phyloP scores from a whole-genome alignment of 495 filamentous ascomycete genomes.

The Penicillium lagena region DNA sequence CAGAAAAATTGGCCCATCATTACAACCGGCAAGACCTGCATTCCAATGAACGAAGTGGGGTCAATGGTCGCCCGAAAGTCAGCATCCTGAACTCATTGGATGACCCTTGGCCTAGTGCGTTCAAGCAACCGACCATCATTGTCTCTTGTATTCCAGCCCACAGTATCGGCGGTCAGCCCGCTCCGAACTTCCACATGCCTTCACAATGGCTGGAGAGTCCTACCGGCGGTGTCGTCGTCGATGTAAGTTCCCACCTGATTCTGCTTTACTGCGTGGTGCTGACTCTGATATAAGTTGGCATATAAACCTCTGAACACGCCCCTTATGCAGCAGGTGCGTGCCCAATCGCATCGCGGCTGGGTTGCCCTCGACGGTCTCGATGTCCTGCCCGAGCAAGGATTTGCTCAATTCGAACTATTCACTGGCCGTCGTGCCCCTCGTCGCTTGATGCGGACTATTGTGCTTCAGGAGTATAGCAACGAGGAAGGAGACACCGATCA shows the following conservation, averaged over 20 bases:
- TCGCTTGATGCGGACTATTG: constrained; percentile 52
- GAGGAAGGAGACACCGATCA: constrained; percentile 32
- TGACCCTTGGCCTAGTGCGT: constrained; percentile 56
- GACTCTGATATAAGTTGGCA: constrained; percentile 42
- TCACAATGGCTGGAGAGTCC: constrained; percentile 65
- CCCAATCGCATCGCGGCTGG: constrained; percentile 56
- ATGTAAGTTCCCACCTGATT: constrained; percentile 36
- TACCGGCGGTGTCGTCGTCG: constrained; percentile 72
- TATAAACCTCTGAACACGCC: constrained; percentile 70
- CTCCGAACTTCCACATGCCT: constrained; percentile 66
- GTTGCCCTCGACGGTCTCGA: constrained; percentile 71
- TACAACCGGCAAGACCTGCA: constrained; percentile 49
- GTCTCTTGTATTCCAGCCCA: constrained; percentile 69
- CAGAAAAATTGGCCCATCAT: constrained; percentile 58
- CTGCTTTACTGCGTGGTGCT: background rate
- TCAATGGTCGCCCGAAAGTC: constrained; percentile 30
- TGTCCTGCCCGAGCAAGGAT: constrained; percentile 71
- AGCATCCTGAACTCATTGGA: constrained; percentile 49
- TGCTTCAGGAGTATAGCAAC: constrained; percentile 32
- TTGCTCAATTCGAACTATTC: constrained; percentile 76
- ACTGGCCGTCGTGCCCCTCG: constrained; percentile 69
- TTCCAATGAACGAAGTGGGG: constrained; percentile 8
- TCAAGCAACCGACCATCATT: constrained; percentile 65
- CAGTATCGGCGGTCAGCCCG: constrained; percentile 52
- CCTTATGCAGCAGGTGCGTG: constrained; percentile 56